Evolutionary conservation across 2,329 filamentous ascomycete genomes (phyloP).

Genomic region (Exutisphaerella laricina): DNA sequence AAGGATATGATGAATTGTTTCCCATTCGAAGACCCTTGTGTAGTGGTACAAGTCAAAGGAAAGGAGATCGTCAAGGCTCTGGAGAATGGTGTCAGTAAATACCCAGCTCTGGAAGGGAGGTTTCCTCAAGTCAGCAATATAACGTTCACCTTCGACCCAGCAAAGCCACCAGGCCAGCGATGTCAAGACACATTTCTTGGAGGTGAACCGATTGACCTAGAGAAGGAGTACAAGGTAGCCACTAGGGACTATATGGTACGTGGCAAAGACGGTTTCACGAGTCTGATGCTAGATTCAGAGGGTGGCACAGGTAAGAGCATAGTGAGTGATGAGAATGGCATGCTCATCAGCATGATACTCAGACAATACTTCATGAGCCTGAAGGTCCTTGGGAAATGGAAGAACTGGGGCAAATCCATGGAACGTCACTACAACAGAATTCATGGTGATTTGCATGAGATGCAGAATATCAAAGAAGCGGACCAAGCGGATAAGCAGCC

Average conservation of each 20-base stretch:
- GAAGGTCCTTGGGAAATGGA: conserved; percentile 75
- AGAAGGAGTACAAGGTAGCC: conserved; percentile 63
- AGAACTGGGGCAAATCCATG: conserved; percentile 59
- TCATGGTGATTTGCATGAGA: conserved; percentile 54
- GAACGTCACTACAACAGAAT: conserved; percentile 61
- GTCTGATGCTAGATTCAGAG: conserved; percentile 67
- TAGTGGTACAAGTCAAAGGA: conserved; percentile 67
- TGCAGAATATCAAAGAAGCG: conserved; percentile 38
- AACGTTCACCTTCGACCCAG: conserved; percentile 64
- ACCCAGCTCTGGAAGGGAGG: conserved; percentile 75
- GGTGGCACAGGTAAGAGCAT: conserved; percentile 73
- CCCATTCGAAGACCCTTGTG: conserved; percentile 84
- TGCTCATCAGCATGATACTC: conserved; percentile 78
- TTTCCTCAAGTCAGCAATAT: conserved; percentile 89
- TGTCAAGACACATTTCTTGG: conserved; percentile 59
- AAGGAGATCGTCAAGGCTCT: conserved; percentile 70
- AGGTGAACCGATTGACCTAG: conserved; percentile 55
- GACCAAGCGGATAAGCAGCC: conserved; percentile 4
- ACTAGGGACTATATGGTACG: conserved; percentile 86
- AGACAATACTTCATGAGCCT: conserved; percentile 88
- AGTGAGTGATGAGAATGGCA: conserved; percentile 78
- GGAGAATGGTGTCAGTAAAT: conserved; percentile 74
- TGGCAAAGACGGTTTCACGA: conserved; percentile 70
- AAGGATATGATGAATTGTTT: conserved; percentile 54
- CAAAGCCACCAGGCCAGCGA: conserved; percentile 54